Conservation (phyloP, 306 rosid genomes). For the Citrullus colocynthis region DNA sequence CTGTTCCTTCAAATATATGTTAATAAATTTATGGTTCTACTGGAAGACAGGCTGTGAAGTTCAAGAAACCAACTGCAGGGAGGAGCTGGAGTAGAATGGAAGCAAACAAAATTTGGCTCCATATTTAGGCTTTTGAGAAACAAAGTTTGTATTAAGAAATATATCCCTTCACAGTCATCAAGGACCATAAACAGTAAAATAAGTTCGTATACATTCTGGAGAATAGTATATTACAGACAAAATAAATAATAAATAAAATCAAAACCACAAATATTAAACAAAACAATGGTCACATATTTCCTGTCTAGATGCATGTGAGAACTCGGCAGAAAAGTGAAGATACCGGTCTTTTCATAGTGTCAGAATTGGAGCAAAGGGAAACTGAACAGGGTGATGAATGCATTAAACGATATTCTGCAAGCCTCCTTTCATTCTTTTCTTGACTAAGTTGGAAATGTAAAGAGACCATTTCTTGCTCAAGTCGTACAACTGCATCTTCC, state of each 20-base stretch:
- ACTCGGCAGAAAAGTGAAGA: not conserved
- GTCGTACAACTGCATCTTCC: slow-evolving; percentile 42
- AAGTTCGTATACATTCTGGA: not conserved
- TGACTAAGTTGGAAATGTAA: slow-evolving; percentile 70
- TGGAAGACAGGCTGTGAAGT: not conserved
- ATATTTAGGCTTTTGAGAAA: not conserved
- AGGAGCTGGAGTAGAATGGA: not conserved
- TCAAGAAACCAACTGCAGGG: not conserved
- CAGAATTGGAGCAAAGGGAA: slow-evolving; percentile 27
- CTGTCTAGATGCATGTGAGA: not conserved
- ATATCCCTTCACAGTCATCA: not conserved
- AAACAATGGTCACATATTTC: not conserved
- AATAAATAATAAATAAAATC: not conserved
- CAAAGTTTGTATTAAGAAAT: not conserved
- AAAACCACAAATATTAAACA: not conserved
- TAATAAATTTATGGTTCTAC: not conserved
- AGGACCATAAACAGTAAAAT: not conserved
- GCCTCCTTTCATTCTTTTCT: slow-evolving; percentile 72
- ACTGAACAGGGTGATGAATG: slow-evolving; percentile 33
- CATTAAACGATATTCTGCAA: slow-evolving; percentile 48
- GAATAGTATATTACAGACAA: not conserved
- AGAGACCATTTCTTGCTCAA: slow-evolving; percentile 51
- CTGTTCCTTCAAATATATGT: not conserved
- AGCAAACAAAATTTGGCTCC: not conserved
- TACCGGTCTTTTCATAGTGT: slow-evolving; percentile 23